Conservation (phyloP, 768 basidiomycete species). For the Gymnopilus junonius region DNA sequence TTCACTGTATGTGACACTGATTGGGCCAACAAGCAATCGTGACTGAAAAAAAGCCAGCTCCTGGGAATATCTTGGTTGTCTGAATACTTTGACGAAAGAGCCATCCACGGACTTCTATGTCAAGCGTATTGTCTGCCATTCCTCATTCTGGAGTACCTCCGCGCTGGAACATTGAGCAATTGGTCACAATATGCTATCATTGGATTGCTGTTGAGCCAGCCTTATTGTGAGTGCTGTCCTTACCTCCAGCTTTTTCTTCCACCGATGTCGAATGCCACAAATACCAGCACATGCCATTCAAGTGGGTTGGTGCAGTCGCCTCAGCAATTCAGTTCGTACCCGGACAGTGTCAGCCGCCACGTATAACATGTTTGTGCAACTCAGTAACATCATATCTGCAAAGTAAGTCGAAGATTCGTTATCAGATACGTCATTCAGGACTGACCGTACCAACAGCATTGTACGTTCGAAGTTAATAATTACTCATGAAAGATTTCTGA, state of each 20-base stretch:
- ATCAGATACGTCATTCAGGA: constrained; percentile 38
- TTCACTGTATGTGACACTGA: constrained; percentile 14
- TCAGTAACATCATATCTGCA: not conserved
- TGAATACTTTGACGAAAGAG: constrained; percentile 55
- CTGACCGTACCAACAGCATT: not conserved
- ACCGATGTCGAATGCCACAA: not conserved
- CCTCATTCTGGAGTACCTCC: constrained; percentile 59
- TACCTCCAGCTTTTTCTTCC: not conserved
- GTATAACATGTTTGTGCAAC: constrained; percentile 62
- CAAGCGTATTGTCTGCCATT: constrained; percentile 47
- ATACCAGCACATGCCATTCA: constrained; percentile 7
- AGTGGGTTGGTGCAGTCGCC: constrained; percentile 5
- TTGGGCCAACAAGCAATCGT: not conserved
- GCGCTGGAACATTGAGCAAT: constrained; percentile 35
- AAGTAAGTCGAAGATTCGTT: constrained; percentile 39
- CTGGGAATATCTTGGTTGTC: constrained; percentile 36
- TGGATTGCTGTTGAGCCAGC: constrained; percentile 6
- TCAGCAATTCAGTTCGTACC: not conserved
- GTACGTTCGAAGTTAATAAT: not conserved
- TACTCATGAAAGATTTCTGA: not conserved
- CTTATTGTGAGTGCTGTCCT: not conserved
- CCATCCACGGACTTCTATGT: constrained; percentile 47
- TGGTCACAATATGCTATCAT: constrained; percentile 49
- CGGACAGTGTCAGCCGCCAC: constrained; percentile 47
- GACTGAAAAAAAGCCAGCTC: not conserved